Evolutionary conservation across 2,329 filamentous ascomycete species (phyloP).

Genomic region (Epichloe sp.): DNA sequence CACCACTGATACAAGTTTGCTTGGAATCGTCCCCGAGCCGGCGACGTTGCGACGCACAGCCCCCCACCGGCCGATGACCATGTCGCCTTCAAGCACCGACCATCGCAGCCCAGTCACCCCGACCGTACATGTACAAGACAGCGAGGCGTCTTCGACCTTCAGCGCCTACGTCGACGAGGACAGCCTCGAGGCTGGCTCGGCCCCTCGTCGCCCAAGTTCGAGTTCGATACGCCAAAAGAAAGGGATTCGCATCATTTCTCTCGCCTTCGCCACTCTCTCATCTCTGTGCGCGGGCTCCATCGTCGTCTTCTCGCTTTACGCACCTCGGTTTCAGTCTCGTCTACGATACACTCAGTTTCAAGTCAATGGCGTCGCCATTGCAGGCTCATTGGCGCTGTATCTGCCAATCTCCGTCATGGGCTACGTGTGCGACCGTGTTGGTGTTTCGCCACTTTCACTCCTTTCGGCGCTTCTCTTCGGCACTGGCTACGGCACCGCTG

Average conservation of each 20-base stretch:
- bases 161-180: conserved; percentile 5
- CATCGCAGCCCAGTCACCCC: not conserved
- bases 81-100: conserved; percentile 4
- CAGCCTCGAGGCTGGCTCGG: conserved; percentile 8
- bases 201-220: conserved; percentile 11
- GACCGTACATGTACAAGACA: not conserved
- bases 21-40: not conserved
- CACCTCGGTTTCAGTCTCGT: conserved; percentile 73
- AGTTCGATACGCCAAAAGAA: conserved; percentile 16
- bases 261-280: conserved; percentile 39
- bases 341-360: conserved; percentile 83
- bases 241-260: conserved; percentile 32
- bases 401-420: conserved; percentile 82
- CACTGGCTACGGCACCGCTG: conserved; percentile 70
- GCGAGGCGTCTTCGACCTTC: conserved; percentile 1
- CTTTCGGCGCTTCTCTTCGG: conserved; percentile 64
- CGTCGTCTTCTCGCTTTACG: conserved; percentile 88
- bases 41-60: not conserved
- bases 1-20: not conserved
- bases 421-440: conserved; percentile 81
- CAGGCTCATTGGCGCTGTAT: conserved; percentile 79
- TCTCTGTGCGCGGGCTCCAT: conserved; percentile 79
- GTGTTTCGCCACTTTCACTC: conserved; percentile 64
- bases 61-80: not conserved
- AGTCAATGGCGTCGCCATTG: conserved; percentile 81